Conservation (phyloP, 371 early-diverging fungal genomes). For the Entomophthora muscae region DNA sequence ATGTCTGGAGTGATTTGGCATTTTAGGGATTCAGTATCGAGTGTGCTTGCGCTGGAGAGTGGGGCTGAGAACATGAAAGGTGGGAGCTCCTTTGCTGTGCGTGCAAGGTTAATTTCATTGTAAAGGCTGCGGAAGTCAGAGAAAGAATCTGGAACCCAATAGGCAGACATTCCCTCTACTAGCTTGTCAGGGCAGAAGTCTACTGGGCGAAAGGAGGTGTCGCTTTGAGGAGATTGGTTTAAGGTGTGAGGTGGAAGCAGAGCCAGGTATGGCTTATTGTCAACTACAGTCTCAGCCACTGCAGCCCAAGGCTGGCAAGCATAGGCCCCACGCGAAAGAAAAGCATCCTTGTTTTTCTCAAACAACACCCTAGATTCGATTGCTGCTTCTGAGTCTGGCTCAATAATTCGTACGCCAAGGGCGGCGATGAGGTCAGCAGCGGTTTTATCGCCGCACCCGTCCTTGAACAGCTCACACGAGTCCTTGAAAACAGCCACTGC, state of each 20-base stretch:
- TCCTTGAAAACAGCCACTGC: background rate
- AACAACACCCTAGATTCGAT: background rate
- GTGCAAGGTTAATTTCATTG: background rate
- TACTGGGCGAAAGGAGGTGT: background rate
- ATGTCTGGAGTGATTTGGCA: background rate
- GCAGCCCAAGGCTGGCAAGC: background rate
- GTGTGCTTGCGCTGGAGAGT: background rate
- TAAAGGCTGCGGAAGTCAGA: background rate
- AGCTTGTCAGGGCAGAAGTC: background rate
- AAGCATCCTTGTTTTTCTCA: background rate
- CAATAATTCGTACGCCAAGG: background rate
- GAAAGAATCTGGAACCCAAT: background rate
- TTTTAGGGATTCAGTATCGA: background rate
- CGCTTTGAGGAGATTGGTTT: background rate
- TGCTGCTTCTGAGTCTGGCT: background rate
- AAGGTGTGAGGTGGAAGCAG: background rate
- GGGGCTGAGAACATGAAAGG: background rate
- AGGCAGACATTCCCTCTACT: background rate
- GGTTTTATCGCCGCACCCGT: background rate
- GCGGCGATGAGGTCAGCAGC: background rate
- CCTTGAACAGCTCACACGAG: background rate
- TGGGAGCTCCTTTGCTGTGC: background rate
- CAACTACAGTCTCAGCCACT: background rate
- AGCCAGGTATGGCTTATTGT: background rate
- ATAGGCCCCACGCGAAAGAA: background rate